phyloP scores from a whole-genome alignment of 495 filamentous ascomycete species.

The Jackrogersella multiformis region DNA sequence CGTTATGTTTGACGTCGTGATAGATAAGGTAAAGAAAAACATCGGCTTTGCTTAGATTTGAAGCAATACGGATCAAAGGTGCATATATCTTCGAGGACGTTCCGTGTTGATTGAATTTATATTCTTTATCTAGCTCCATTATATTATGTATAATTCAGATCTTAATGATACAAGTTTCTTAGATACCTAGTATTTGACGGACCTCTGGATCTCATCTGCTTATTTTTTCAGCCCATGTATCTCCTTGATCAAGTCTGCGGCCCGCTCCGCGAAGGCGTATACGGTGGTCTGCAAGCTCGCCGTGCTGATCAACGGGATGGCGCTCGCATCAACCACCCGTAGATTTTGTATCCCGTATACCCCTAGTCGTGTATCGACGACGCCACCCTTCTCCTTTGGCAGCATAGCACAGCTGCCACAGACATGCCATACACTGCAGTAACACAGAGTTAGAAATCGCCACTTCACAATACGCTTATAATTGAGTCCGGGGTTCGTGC shows the following conservation, averaged over 20 bases:
- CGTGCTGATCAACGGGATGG: slow-evolving; percentile 45
- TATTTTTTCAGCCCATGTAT: background rate
- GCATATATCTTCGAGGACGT: too few relatives aligned
- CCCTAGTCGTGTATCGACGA: slow-evolving; percentile 30
- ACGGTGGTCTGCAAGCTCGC: slow-evolving; percentile 50
- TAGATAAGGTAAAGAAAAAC: too few relatives aligned
- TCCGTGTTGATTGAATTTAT: too few relatives aligned
- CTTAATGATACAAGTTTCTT: too few relatives aligned
- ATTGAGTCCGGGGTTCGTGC: background rate
- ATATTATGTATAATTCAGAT: too few relatives aligned
- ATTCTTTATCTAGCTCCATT: too few relatives aligned
- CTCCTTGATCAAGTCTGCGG: slow-evolving; percentile 25
- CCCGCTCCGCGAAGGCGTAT: slow-evolving; percentile 51
- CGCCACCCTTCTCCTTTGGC: slow-evolving; percentile 35
- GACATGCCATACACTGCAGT: slow-evolving; percentile 30
- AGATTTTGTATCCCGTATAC: slow-evolving; percentile 44
- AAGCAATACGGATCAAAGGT: too few relatives aligned
- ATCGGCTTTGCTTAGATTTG: too few relatives aligned
- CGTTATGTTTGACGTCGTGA: too few relatives aligned
- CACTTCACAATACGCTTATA: background rate
- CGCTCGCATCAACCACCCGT: slow-evolving; percentile 48
- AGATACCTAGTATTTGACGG: too few relatives aligned
- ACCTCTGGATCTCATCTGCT: background rate
- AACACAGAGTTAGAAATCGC: background rate
- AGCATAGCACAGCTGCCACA: slow-evolving; percentile 42